Conservation (phyloP, 106 monocot genomes). For the Chionographis japonica region DNA sequence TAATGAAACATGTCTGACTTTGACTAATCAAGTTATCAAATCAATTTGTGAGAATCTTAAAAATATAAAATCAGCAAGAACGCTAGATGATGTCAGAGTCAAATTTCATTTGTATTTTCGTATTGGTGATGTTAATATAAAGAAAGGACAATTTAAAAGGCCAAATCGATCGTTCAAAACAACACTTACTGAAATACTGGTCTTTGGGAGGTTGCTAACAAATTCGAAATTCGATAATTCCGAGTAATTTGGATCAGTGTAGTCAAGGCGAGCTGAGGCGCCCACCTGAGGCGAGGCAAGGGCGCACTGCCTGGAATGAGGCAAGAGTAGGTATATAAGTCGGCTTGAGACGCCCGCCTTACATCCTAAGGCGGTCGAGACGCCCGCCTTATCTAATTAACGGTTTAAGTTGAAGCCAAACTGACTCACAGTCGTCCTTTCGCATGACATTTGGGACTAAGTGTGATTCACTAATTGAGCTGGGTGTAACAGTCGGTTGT, state of each 20-base stretch:
- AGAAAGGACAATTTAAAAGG: conserved; percentile 88
- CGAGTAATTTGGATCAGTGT: conserved; percentile 70
- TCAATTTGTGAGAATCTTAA: conserved; percentile 64
- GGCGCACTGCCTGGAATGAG: no score
- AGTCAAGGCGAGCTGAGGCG: no score
- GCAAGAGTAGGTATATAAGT: no score
- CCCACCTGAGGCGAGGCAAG: no score
- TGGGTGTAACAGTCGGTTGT: no score
- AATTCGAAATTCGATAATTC: conserved; percentile 64
- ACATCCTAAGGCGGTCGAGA: no score
- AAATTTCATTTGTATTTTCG: conserved; percentile 98
- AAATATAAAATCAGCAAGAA: conserved; percentile 81
- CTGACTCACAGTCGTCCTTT: no score
- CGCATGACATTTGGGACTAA: no score
- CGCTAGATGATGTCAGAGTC: conserved; percentile 88
- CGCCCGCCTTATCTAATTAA: no score
- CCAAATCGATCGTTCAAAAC: conserved; percentile 77
- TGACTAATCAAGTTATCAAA: conserved; percentile 55
- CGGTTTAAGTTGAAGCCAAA: no score
- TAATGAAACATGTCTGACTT: conserved; percentile 66
- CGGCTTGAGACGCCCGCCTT: no score
- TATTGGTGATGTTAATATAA: conserved; percentile 73
- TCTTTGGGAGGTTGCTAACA: conserved; percentile 89
- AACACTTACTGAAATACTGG: conserved; percentile 78
- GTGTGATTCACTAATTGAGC: no score